Base-by-base conservation (phyloP, 768 basidiomycete species). In the Trametopsis cervina region DNA sequence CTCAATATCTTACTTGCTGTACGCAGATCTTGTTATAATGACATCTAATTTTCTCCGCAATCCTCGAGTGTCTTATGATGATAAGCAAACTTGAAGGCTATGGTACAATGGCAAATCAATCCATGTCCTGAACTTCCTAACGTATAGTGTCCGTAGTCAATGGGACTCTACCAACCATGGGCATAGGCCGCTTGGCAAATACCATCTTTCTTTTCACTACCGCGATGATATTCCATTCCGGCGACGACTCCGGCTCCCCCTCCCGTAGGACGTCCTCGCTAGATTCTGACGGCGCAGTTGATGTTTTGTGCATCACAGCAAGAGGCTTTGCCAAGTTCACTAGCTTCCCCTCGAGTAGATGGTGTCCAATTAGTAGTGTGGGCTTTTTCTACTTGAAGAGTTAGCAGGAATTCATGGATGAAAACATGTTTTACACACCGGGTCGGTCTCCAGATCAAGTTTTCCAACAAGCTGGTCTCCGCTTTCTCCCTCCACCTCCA, bases 291-390 rank as follows among this genome's bases (percentile, higher is more conserved):
- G 15, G 15, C 29, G 7, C 15, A 15, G 9, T 15, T 41, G 47
- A 20, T 52, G 56, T 49, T 20, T 11, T 47, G 47, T 75, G 69
- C 24, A 96, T 73, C 36, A 96, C 77, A 2, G 87, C 94, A 23
- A 89, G 72, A 0, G 93, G 91, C 60, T 89, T 94, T 2, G 83
- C 67, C 5, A 97, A 72, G 39, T 66, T 71, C 26, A 79, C 73
- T 51, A 95, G 72, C 61, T 86, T 89, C 45, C 93, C 93, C 60
- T 97, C 94, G 4, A 97, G 79, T 24, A 93, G 72, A 58, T 96
- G 91, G 65, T 94, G 83, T 11, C 93, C 93, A 50, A 97, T 86
- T 46, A 73, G 64, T 4, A 97, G 73, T 2, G 81, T 90, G 3
- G 89, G 81, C 55, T 83, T 88, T 53, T 78, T 82, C 89, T 90